Conservation (phyloP, 2,329 filamentous ascomycete genomes). For the Fusarium sublunatum region DNA sequence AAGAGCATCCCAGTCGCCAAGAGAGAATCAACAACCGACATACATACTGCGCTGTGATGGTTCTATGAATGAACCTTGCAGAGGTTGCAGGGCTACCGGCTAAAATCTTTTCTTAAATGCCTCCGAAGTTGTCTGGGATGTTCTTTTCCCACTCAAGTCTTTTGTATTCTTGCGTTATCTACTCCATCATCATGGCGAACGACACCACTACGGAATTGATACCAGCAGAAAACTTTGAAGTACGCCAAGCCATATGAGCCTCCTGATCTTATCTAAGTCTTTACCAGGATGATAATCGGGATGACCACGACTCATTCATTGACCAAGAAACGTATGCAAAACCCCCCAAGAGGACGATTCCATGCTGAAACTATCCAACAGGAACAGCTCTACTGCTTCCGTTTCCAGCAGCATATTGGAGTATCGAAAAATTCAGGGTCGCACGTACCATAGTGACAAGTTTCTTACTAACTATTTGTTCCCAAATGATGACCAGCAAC, state of each 20-base stretch:
- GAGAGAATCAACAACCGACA: no score
- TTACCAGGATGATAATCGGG: neutral
- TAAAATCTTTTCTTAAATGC: no score
- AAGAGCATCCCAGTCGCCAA: no score
- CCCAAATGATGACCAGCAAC: conserved; percentile 6
- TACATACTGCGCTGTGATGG: no score
- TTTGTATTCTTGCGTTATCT: no score
- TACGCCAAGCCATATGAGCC: neutral
- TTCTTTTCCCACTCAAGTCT: no score
- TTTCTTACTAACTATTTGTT: conserved; percentile 1
- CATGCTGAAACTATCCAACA: neutral
- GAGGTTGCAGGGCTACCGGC: no score
- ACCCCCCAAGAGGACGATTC: neutral
- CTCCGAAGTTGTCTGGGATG: no score
- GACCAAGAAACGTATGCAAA: neutral
- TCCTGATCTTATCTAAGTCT: neutral
- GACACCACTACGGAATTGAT: neutral
- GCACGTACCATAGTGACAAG: conserved; percentile 10
- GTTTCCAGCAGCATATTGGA: conserved; percentile 2
- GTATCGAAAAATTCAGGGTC: conserved; percentile 4
- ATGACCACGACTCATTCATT: neutral
- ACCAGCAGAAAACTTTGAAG: neutral
- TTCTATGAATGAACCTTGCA: no score
- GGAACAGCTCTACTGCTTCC: conserved; percentile 7
- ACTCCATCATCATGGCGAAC: no score